Base-by-base conservation (phyloP, 2,329 filamentous ascomycete species). In the Verruconis gallopava region DNA sequence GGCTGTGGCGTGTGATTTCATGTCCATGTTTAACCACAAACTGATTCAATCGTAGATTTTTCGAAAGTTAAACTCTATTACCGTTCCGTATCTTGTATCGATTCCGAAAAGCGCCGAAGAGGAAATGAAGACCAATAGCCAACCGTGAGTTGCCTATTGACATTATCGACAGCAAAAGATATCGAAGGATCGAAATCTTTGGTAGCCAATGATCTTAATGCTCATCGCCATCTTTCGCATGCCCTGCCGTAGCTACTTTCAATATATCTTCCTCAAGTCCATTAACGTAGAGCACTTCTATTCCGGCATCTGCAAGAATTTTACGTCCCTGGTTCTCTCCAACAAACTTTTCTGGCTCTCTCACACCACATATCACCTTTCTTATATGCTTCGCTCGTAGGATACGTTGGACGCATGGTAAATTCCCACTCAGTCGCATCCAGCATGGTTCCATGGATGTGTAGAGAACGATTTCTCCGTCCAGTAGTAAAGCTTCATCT, bases 381-480 rank as follows among this genome's bases (percentile, higher is more conserved):
- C 69, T 72, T 43, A 95, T 81, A 1, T 60, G 63, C 11, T 65
- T 66, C 47, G 49, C 71, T 21, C 58, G 55, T 32, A 93, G 62
- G 18, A 98, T 82, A 41, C 89, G 70, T 51, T 94, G 76, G 5
- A 85, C 81, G 53, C 91, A 93, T 0, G 82, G 71, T 42, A 75
- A 53, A 53, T 88, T 86, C 3, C 83, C 83, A 52, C 79, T 85
- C 40, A 85, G 64, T 30, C 85, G 69, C 52, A 78, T 68, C 41
- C 74, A 80, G 56, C 85, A 93, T 1, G 85, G 85, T 59, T 91
- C 91, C 69, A 98, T 85, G 1, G 88, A 95, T 1, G 93, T 95
- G 60, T 95, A 96, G 11, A 98, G 71, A 11, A 45, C 43, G 1
- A 28, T 17, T 18, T 44, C 3, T 9, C 25, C 25, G 1, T 73